Percentiles rank a stretch among this genome's conserved stretches.
Conservation (phyloP, 2,329 filamentous ascomycete genomes). For the Stachybotrys chartarum region DNA sequence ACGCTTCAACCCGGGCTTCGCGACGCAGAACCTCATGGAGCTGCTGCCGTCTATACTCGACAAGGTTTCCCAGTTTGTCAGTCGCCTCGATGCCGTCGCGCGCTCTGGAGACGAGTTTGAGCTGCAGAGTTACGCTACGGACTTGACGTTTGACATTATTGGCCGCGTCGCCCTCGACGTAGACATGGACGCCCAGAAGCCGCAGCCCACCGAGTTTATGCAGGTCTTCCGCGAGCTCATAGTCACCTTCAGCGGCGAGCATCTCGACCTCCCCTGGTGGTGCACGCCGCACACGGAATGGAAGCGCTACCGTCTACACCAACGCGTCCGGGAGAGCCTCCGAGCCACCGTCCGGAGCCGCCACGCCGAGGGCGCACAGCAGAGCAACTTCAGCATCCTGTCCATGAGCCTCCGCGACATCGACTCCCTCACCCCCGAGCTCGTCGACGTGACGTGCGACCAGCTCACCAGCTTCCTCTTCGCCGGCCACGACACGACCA, state of each 20-base stretch:
- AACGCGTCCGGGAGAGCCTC: neutral
- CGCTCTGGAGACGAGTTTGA: slow-evolving; percentile 16
- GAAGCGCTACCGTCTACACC: neutral
- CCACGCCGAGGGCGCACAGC: neutral
- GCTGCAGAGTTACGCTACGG: slow-evolving; percentile 16
- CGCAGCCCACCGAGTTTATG: neutral
- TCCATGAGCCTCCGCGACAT: slow-evolving; percentile 22
- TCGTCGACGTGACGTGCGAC: slow-evolving; percentile 23
- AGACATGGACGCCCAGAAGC: slow-evolving; percentile 18
- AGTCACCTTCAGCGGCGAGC: neutral
- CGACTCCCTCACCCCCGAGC: slow-evolving; percentile 14
- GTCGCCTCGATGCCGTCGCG: slow-evolving; percentile 11
- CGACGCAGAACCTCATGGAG: slow-evolving; percentile 26
- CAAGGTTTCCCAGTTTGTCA: slow-evolving; percentile 17
- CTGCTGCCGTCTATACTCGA: slow-evolving; percentile 27
- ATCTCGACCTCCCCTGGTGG: neutral
- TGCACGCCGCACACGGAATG: neutral
- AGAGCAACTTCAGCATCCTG: slow-evolving; percentile 13
- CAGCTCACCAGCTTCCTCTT: slow-evolving; percentile 32
- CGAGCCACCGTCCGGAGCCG: neutral
- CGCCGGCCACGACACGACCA: slow-evolving; percentile 34
- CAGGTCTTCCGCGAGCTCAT: neutral
- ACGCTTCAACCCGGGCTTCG: slow-evolving; percentile 28
- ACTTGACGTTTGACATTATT: slow-evolving; percentile 31
- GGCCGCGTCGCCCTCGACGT: slow-evolving; percentile 23